Percentiles rank a stretch among this genome's conserved stretches.
These are phyloP conservation scores for Carex kokanica DNA, from an alignment of 176 grass and related monocot species.

Conservation along the genomic window DNA sequence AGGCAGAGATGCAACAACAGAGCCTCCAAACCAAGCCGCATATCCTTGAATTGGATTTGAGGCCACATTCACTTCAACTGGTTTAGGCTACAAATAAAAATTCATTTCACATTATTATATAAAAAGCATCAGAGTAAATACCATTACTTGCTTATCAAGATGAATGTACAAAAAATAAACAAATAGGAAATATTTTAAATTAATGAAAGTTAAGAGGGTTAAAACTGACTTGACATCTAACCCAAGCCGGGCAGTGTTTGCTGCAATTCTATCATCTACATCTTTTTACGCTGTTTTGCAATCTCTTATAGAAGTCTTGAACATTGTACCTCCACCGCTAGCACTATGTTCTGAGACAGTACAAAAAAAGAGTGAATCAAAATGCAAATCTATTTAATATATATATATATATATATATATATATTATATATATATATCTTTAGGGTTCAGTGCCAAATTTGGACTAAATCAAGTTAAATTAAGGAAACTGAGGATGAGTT, in stretches of 20 bases:
- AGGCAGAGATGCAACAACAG: constrained; percentile 85
- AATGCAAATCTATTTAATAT: neutral
- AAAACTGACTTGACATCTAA: constrained; percentile 80
- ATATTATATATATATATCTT: too few relatives aligned
- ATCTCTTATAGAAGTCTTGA: constrained; percentile 96
- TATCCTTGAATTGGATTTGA: constrained; percentile 88
- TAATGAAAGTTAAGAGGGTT: neutral
- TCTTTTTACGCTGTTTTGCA: constrained; percentile 91
- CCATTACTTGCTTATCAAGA: neutral
- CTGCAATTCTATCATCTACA: constrained; percentile 80
- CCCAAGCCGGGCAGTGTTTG: constrained; percentile 58
- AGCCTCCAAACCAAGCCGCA: constrained; percentile 97
- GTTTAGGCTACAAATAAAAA: constrained; percentile 42
- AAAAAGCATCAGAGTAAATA: neutral
- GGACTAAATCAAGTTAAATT: neutral
- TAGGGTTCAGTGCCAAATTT: neutral
- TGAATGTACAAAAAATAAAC: neutral
- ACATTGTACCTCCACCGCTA: constrained; percentile 94
- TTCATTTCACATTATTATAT: constrained; percentile 20
- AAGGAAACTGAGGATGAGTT: neutral
- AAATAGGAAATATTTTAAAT: neutral
- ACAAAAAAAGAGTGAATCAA: neutral
- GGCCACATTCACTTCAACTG: constrained; percentile 93
- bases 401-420: neutral
- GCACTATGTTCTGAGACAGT: constrained; percentile 77